Evolutionary conservation across 177 flowering plant species (phyloP), one percentile per base, ranked within the genome.

Genomic region (Vitis hybrid): DNA sequence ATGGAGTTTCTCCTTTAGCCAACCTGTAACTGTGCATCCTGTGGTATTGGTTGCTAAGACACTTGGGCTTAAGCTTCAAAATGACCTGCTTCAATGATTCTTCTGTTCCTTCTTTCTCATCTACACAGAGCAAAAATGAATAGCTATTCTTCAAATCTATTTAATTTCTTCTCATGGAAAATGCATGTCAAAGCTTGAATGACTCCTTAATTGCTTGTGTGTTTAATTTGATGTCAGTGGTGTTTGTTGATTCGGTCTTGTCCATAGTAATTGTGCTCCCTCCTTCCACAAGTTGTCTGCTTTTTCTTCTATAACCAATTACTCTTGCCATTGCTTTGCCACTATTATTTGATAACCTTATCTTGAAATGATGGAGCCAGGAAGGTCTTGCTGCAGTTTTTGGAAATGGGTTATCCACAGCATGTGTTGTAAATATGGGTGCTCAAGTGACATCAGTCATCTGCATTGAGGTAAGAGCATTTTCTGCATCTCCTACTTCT

Each of bases 351-450:
- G 69, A 61, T 70, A 14, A 65, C 62, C 2, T 66, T 68, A 47
- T 68, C 52, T 59, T 19, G 33, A 65, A 44, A 66, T 65, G 50
- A 31, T 60, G 71, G 59, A 14, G 2, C 24, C 88, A 95, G 99
- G 99, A 96, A 88, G 92, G 90, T 68, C 90, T 96, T 75, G 98
- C 99, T 61, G 95, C 98, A 64, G 92, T 82, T 64, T 96, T 96
- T 80, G 99, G 99, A 62, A 94, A 94, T 88, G 99, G 99, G 9
- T 78, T 96, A 72, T 90, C 97, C 61, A 94, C 99, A 22, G 98
- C 98, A 75, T 96, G 99, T 79, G 83, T 94, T 73, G 98, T 94
- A 63, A 96, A 88, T 71, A 79, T 95, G 59, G 99, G 99, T 73
- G 95, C 98, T 69, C 98, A 96, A 77, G 89, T 89, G 81, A 89